Conservation (phyloP, 768 basidiomycete genomes). For the Trametopsis cervina region DNA sequence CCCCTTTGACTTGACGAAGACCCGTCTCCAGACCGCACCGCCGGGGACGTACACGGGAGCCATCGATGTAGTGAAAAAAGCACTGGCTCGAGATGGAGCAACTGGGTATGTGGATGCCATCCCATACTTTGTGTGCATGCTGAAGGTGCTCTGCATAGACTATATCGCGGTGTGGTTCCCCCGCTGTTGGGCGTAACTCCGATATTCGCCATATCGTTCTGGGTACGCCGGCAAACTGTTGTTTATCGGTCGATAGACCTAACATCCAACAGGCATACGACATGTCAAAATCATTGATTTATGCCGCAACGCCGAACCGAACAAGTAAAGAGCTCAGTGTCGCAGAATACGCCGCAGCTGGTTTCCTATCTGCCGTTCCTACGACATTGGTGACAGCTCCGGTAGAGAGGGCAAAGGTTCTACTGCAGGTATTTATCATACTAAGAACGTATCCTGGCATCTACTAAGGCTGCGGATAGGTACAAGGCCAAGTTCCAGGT, state of each 20-base stretch:
- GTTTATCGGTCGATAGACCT: too few relatives aligned
- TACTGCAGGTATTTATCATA: constrained; percentile 63
- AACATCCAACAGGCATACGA: constrained; percentile 79
- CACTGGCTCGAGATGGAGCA: constrained; percentile 84
- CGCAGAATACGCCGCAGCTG: constrained; percentile 82
- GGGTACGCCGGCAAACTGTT: constrained; percentile 66
- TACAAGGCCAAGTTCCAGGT: constrained; percentile 92
- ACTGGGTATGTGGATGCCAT: constrained; percentile 51
- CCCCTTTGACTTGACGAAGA: constrained; percentile 96
- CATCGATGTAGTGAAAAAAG: constrained; percentile 88
- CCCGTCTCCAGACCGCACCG: constrained; percentile 88
- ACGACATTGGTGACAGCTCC: constrained; percentile 91
- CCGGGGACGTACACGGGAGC: constrained; percentile 88
- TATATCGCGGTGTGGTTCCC: constrained; percentile 92
- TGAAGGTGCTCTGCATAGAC: constrained; percentile 31
- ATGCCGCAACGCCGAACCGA: constrained; percentile 72
- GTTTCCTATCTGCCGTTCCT: constrained; percentile 91
- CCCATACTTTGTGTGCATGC: not conserved
- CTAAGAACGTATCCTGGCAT: constrained; percentile 8
- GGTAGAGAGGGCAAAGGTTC: constrained; percentile 93
- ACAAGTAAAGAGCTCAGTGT: constrained; percentile 55
- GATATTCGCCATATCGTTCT: constrained; percentile 97
- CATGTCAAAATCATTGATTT: constrained; percentile 82
- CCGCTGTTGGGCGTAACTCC: constrained; percentile 93
- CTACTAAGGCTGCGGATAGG: constrained; percentile 33